Base-by-base conservation (phyloP, 306 rosid genomes). In the Delonix regia region DNA sequence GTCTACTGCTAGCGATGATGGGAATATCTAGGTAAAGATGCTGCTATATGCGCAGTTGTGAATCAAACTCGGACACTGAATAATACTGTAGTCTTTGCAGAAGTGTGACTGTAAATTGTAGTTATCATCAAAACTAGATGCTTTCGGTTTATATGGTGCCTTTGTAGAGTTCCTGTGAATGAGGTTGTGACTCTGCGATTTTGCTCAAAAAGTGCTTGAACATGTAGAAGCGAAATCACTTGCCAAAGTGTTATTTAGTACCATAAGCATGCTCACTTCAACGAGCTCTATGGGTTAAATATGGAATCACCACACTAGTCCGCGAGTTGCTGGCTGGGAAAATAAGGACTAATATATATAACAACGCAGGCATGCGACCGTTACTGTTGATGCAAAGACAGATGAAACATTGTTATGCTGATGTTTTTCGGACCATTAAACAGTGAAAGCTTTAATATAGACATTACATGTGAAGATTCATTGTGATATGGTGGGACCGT, bases 41-140 rank as follows among this genome's bases (percentile, higher is more conserved):
- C n/a, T 30, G 33, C 33, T 30, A 30, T 30, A 30, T 30, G 33
- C 33, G 33, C 33, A 30, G 33, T 30, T 30, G 33, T 30, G 53
- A 42, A 18, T 81, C 12, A 22, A 16, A 57, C 66, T 7, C 73
- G 59, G 47, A 61, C 47, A 21, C 62, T 49, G 75, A 80, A 44
- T 79, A 80, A 44, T 79, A n/a, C 39, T 73, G 65, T 68, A 48
- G 38, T 47, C 33, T 73, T 81, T 24, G 60, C 62, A 78, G 25
- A 69, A 49, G 18, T 13, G 53, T 66, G 77, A 61, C 73, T 73
- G 80, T 73, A 80, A 76, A 80, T 75, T 69, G 38, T 78, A 82
- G 30, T 64, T 48, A 81, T 16, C 57, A 73, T 62, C 71, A 28
- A 48, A 33, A 64, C 47, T 36, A 15, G 14, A 34, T 18, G 15